These are phyloP conservation scores for Stephania yunnanensis DNA, from an alignment of 164 flowering plant genomes.

Conservation along the genomic window DNA sequence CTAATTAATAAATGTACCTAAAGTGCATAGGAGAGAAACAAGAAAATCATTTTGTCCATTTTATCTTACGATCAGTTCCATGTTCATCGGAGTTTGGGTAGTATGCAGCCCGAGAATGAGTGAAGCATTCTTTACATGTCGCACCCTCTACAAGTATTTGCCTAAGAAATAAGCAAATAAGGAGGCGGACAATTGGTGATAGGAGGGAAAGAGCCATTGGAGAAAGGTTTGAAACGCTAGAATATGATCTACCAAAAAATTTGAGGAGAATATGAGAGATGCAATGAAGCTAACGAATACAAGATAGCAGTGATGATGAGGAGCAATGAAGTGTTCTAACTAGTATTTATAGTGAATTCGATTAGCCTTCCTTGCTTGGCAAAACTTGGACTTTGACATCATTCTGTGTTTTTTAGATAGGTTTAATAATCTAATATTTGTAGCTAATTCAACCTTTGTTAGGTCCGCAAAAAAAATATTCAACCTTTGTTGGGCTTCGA, in stretches of 20 bases:
- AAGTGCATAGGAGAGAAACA: too few species aligned
- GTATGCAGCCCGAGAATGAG: constrained; percentile 58
- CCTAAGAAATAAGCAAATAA: constrained; percentile 24
- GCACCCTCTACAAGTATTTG: constrained; percentile 34
- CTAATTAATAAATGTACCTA: not conserved
- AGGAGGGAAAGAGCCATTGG: constrained; percentile 36
- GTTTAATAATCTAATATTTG: not conserved
- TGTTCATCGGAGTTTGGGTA: constrained; percentile 60
- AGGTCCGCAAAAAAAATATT: not conserved
- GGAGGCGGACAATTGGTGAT: constrained; percentile 15
- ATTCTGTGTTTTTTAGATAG: constrained; percentile 1
- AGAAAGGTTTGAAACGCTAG: not conserved
- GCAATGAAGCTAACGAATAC: not conserved
- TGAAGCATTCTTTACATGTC: constrained; percentile 49
- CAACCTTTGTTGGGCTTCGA: constrained; percentile 20
- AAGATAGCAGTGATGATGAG: not conserved
- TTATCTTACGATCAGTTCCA: constrained; percentile 60
- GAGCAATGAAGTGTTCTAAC: not conserved
- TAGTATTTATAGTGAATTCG: constrained; percentile 13
- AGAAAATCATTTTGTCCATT: too few species aligned
- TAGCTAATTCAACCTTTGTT: constrained; percentile 15
- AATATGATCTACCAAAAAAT: too few species aligned
- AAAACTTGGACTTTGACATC: constrained; percentile 15
- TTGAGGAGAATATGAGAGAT: not conserved
- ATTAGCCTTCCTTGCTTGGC: not conserved